phyloP scores from a whole-genome alignment of 768 basidiomycete species.

The Russula sp. region DNA sequence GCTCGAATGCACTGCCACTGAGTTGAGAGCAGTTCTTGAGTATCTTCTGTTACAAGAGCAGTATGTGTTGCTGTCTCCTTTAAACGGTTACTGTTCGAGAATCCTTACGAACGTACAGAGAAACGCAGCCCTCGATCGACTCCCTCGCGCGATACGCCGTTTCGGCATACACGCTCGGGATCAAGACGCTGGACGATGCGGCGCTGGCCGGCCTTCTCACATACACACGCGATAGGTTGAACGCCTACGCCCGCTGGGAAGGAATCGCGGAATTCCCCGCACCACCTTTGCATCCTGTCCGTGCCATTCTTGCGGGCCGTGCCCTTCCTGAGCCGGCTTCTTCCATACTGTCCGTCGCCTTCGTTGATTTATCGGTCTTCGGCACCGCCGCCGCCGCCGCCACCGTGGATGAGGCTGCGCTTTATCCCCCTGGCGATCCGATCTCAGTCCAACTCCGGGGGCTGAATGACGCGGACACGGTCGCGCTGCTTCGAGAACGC shows the following conservation, averaged over 20 bases:
- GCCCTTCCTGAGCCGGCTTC: conserved; percentile 13
- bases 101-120: neutral
- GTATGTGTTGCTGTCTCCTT: conserved; percentile 1
- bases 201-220: conserved; percentile 7
- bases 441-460: neutral
- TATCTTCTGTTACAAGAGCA: conserved; percentile 9
- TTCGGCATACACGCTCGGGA: conserved; percentile 11
- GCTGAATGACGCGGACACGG: neutral
- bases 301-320: conserved; percentile 12
- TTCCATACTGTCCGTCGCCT: conserved; percentile 12
- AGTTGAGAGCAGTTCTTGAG: conserved; percentile 19
- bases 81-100: neutral
- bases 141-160: conserved; percentile 16
- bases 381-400: neutral
- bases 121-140: neutral
- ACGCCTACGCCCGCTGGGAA: conserved; percentile 12
- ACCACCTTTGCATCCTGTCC: conserved; percentile 1
- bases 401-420: neutral
- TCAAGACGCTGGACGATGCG: conserved; percentile 2
- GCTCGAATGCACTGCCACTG: conserved; percentile 11
- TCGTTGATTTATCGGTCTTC: conserved; percentile 16
- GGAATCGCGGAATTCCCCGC: neutral
- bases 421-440: neutral
- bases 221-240: conserved; percentile 1
- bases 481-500: conserved; percentile 8